Evolutionary conservation across 257 asterid genomes (phyloP).

Genomic region (Dorcoceras hygrometricum): DNA sequence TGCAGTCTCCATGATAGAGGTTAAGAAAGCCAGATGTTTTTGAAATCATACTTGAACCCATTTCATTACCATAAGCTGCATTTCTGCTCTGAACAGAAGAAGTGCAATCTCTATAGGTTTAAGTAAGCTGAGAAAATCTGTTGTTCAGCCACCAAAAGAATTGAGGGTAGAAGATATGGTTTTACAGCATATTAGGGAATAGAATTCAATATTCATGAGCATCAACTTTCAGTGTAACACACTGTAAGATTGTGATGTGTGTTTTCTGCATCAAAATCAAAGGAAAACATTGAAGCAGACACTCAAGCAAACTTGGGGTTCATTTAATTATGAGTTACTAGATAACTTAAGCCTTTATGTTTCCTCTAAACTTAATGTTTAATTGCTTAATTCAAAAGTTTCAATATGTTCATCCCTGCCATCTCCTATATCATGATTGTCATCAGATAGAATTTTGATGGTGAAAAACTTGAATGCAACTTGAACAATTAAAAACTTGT

Average conservation of each 20-base stretch:
- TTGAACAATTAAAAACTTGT: slow-evolving; percentile 6
- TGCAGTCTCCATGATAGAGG: neutral
- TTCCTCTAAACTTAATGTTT: no score
- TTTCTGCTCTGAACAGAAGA: slow-evolving; percentile 13
- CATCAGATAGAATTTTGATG: neutral
- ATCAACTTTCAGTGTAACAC: neutral
- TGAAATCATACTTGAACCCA: neutral
- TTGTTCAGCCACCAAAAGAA: slow-evolving; percentile 2
- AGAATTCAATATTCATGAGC: neutral
- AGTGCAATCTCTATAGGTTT: neutral
- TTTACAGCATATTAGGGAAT: slow-evolving; percentile 8
- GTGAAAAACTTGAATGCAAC: neutral
- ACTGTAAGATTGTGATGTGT: neutral
- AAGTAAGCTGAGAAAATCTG: slow-evolving; percentile 1
- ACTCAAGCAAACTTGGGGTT: slow-evolving; percentile 10
- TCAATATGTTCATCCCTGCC: slow-evolving; percentile 4
- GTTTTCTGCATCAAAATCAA: neutral
- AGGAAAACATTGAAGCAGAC: slow-evolving; percentile 16
- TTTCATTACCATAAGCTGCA: slow-evolving; percentile 10
- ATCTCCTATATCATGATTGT: neutral
- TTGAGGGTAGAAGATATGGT: neutral
- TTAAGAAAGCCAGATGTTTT: no score
- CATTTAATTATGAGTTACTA: neutral
- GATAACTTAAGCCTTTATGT: slow-evolving; percentile 1
- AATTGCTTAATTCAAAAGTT: slow-evolving; percentile 3